A percentile compares a stretch with the other conserved stretches of the same genome.
phyloP scores from a whole-genome alignment of 2,329 filamentous ascomycete genomes.

The Penicillium brevicompactum region DNA sequence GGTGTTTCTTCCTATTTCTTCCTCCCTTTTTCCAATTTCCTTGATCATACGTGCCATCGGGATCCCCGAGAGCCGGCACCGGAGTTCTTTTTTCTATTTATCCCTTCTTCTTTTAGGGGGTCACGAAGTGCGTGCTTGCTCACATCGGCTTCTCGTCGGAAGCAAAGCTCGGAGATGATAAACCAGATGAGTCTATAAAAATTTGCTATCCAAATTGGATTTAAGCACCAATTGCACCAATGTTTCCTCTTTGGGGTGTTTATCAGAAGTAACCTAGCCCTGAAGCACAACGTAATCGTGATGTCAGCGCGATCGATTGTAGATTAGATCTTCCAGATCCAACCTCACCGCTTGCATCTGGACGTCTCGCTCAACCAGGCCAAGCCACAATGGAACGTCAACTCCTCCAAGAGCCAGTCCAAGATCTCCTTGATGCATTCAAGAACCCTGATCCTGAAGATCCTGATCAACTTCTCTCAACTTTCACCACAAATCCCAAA shows the following conservation, averaged over 20 bases:
- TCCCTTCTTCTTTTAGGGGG: background rate
- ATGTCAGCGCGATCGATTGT: slow-evolving; percentile 15
- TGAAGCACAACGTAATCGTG: slow-evolving; percentile 20
- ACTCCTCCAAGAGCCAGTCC: slow-evolving; percentile 28
- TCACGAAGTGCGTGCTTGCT: background rate
- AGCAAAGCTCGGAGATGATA: background rate
- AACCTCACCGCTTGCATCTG: background rate
- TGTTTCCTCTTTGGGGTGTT: background rate
- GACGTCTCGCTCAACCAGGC: background rate
- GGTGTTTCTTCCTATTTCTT: slow-evolving; percentile 12
- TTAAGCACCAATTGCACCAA: background rate
- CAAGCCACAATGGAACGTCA: slow-evolving; percentile 14
- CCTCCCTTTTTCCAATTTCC: background rate
- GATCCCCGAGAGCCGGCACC: slow-evolving; percentile 3
- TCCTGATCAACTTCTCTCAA: slow-evolving; percentile 31
- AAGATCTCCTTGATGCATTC: slow-evolving; percentile 35
- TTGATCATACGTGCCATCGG: slow-evolving; percentile 4
- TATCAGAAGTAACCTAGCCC: background rate
- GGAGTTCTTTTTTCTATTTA: slow-evolving; percentile 8
- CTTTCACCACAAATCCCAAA: slow-evolving; percentile 35
- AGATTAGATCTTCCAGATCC: background rate
- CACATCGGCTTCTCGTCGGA: background rate
- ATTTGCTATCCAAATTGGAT: slow-evolving; percentile 4
- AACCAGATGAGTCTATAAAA: slow-evolving; percentile 2
- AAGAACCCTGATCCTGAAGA: slow-evolving; percentile 24